Evolutionary conservation across 2,329 filamentous ascomycete species (phyloP).

Genomic region (Hypocrella siamensis): DNA sequence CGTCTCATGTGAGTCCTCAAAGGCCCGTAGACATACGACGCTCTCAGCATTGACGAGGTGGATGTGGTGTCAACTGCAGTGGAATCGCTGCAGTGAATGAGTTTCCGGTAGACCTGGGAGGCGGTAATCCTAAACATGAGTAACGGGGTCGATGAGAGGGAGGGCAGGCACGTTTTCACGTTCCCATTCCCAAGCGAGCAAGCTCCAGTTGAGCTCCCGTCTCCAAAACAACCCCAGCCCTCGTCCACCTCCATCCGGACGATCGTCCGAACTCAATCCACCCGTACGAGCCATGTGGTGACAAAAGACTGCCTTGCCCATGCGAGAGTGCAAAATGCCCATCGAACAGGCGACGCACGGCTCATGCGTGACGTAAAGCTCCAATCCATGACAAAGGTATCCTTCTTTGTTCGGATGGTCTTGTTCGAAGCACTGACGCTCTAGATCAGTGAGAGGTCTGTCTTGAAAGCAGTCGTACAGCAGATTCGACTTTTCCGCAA

Average conservation of each 20-base stretch:
- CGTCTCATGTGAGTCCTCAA: too few species aligned
- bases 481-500: constrained; percentile 22
- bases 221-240: constrained; percentile 57
- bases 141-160: constrained; percentile 27
- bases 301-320: constrained; percentile 71
- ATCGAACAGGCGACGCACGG: constrained; percentile 95
- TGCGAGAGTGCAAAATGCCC: constrained; percentile 87
- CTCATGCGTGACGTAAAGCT: constrained; percentile 90
- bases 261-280: constrained; percentile 65
- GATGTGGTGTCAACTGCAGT: background rate
- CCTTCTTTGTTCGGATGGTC: constrained; percentile 58
- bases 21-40: background rate
- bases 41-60: background rate
- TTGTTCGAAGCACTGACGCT: constrained; percentile 44
- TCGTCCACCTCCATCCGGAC: constrained; percentile 37
- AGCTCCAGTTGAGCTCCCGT: constrained; percentile 73
- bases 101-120: constrained; percentile 21
- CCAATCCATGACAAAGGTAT: constrained; percentile 85
- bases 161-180: constrained; percentile 23
- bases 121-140: constrained; percentile 34
- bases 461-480: constrained; percentile 52
- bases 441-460: constrained; percentile 50
- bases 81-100: constrained; percentile 7
- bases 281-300: constrained; percentile 67
- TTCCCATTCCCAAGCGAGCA: constrained; percentile 66